Evolutionary conservation across 164 flowering plant species (phyloP).

Genomic region (Umbellularia californica): DNA sequence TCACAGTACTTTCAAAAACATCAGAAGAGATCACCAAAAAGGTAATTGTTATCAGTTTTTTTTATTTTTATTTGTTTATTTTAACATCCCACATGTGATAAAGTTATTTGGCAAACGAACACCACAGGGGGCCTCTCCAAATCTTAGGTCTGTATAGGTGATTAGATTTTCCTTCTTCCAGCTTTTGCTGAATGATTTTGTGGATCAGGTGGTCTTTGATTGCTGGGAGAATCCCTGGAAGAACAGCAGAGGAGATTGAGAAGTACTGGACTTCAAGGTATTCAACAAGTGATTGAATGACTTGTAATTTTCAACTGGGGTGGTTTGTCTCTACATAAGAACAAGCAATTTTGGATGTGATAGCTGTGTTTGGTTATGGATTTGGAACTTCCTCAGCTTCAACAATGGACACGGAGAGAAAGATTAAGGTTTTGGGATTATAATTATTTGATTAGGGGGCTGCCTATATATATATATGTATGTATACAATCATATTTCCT

Average conservation of each 20-base stretch:
- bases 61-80: too few species aligned
- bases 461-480: neutral
- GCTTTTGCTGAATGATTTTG: neutral
- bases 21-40: too few species aligned
- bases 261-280: slow-evolving; percentile 47
- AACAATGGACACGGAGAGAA: neutral
- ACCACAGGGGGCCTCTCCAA: too few species aligned
- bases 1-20: too few species aligned
- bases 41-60: too few species aligned
- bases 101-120: too few species aligned
- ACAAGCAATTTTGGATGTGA: neutral
- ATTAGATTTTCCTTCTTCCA: neutral
- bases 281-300: slow-evolving; percentile 14
- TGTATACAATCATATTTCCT: neutral
- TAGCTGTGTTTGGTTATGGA: neutral
- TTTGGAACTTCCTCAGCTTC: neutral
- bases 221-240: slow-evolving; percentile 66
- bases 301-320: too few species aligned
- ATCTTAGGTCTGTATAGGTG: too few species aligned
- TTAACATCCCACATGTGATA: too few species aligned
- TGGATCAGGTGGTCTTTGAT: slow-evolving; percentile 48
- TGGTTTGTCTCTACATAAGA: neutral
- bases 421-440: neutral
- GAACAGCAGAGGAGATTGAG: slow-evolving; percentile 55
- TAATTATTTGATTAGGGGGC: neutral